Evolutionary conservation across 805 yeast genomes (phyloP).

Genomic region (Metschnikowia hibisci): DNA sequence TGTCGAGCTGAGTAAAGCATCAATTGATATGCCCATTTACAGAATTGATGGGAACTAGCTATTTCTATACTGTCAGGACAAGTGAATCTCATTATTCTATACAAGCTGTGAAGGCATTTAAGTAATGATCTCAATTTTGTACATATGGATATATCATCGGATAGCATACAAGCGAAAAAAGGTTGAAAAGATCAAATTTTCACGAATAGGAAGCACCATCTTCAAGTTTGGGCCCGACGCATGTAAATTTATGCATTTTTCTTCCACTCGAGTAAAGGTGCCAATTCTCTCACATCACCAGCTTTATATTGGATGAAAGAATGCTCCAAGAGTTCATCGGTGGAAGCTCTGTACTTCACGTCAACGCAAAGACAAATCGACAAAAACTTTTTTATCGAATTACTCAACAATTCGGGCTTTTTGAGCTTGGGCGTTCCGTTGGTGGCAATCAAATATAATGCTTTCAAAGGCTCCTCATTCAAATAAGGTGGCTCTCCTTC

Average conservation of each 20-base stretch:
- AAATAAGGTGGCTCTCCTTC: constrained; percentile 83
- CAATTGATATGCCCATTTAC: no score
- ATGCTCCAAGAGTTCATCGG: constrained; percentile 82
- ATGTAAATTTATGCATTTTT: constrained; percentile 17
- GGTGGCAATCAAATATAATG: constrained; percentile 71
- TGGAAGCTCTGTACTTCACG: constrained; percentile 83
- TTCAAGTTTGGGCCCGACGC: no score
- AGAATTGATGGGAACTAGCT: no score
- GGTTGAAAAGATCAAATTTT: no score
- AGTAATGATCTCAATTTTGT: no score
- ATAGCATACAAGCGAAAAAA: no score
- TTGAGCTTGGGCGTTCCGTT: constrained; percentile 78
- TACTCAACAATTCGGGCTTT: constrained; percentile 62
- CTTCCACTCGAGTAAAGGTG: constrained; percentile 54
- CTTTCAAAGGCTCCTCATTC: constrained; percentile 75
- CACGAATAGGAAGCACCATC: no score
- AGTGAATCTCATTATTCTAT: no score
- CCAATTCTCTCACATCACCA: constrained; percentile 56
- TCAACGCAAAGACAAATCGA: constrained; percentile 93
- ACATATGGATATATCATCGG: no score
- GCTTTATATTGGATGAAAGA: constrained; percentile 60
- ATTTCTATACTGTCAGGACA: no score
- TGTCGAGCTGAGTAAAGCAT: no score
- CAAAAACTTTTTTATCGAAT: constrained; percentile 78
- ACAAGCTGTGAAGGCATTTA: no score